These are phyloP conservation scores for Aspergillus clavatus DNA, from an alignment of 2,329 filamentous ascomycete genomes.

Conservation along the genomic window DNA sequence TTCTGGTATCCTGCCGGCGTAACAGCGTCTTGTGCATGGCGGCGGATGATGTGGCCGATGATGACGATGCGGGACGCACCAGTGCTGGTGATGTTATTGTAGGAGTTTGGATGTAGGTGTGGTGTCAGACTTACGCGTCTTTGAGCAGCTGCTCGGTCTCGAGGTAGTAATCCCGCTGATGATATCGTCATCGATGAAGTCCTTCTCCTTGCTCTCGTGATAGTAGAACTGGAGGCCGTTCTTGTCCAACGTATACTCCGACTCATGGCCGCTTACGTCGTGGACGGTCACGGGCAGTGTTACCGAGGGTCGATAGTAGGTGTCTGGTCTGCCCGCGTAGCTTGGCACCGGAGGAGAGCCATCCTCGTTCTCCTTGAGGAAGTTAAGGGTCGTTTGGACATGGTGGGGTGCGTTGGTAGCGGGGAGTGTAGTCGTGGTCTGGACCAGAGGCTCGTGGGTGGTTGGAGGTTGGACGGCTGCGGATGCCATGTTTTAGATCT, in stretches of 20 bases:
- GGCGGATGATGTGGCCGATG: conserved; percentile 50
- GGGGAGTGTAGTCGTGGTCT: conserved; percentile 6
- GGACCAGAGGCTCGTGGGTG: conserved; percentile 7
- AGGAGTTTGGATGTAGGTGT: not conserved
- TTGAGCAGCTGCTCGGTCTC: conserved; percentile 47
- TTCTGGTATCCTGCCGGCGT: conserved; percentile 32
- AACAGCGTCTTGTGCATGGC: conserved; percentile 30
- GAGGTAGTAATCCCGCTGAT: conserved; percentile 43
- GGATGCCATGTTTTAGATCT: conserved; percentile 23
- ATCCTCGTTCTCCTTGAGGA: conserved; percentile 42
- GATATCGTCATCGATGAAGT: conserved; percentile 41
- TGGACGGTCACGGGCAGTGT: conserved; percentile 36
- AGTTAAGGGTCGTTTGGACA: conserved; percentile 45
- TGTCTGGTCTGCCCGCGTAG: conserved; percentile 35
- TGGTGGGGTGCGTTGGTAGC: conserved; percentile 25
- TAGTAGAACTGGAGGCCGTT: conserved; percentile 45
- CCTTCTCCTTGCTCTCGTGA: conserved; percentile 35
- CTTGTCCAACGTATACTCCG: conserved; percentile 43
- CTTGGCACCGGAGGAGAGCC: conserved; percentile 40
- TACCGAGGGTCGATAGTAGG: conserved; percentile 41
- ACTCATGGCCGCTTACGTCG: conserved; percentile 41
- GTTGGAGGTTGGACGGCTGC: conserved; percentile 24
- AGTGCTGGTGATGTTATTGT: conserved; percentile 22
- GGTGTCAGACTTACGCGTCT: conserved; percentile 25
- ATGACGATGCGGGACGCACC: conserved; percentile 45